phyloP scores from a whole-genome alignment of 805 yeast species.

The Nematodospora valgi region DNA sequence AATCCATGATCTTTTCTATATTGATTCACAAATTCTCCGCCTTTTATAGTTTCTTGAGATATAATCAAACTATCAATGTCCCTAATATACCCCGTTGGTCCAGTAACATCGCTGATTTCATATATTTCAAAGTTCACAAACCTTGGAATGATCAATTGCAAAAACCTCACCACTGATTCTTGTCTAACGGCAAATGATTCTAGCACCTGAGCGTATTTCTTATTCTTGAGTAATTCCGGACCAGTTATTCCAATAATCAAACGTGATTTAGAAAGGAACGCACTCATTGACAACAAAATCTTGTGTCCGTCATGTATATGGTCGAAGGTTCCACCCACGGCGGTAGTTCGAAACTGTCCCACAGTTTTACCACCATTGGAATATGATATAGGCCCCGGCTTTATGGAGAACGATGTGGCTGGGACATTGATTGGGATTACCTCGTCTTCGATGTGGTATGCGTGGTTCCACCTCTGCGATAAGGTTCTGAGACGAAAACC shows the following conservation, averaged over 20 bases:
- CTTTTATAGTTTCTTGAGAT: conserved; percentile 73
- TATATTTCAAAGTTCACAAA: conserved; percentile 45
- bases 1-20: conserved; percentile 57
- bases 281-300: conserved; percentile 70
- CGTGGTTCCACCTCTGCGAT: too few species aligned
- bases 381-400: too few species aligned
- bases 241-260: conserved; percentile 87
- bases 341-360: conserved; percentile 30
- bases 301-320: conserved; percentile 96
- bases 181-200: conserved; percentile 57
- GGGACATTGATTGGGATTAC: too few species aligned
- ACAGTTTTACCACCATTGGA: background rate
- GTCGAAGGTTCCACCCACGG: conserved; percentile 97
- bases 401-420: too few species aligned
- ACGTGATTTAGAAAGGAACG: conserved; percentile 50
- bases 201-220: conserved; percentile 64
- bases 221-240: conserved; percentile 64
- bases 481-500: too few species aligned
- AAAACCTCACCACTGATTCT: conserved; percentile 44
- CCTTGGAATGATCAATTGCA: conserved; percentile 23
- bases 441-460: too few species aligned
- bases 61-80: conserved; percentile 79
- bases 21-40: conserved; percentile 71
- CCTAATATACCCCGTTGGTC: conserved; percentile 79
- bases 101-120: conserved; percentile 81